phyloP scores from a whole-genome alignment of 805 yeast genomes.

The Teunomyces tritomae region DNA sequence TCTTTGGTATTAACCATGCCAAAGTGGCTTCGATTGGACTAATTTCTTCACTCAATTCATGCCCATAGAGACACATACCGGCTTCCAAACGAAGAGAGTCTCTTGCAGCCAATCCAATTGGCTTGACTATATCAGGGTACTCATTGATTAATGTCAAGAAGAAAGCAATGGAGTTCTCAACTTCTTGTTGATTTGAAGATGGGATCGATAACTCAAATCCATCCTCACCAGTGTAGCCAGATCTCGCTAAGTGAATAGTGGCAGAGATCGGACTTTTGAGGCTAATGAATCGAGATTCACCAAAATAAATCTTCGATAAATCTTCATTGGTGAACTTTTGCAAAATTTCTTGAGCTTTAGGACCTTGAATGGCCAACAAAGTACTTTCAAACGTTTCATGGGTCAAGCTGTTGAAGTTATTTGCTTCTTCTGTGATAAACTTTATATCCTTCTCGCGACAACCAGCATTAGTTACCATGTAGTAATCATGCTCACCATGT shows the following conservation, averaged over 20 bases:
- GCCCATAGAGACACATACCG: constrained; percentile 97
- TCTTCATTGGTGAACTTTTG: constrained; percentile 60
- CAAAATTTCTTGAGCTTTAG: constrained; percentile 67
- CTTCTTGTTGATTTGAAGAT: constrained; percentile 35
- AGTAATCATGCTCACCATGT: constrained; percentile 70
- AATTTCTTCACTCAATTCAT: constrained; percentile 73
- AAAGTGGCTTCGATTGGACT: constrained; percentile 90
- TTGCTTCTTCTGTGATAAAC: constrained; percentile 57
- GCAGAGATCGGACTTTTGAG: background rate
- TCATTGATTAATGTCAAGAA: constrained; percentile 57
- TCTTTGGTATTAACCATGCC: constrained; percentile 85
- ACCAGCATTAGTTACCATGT: constrained; percentile 95
- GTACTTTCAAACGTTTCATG: constrained; percentile 61
- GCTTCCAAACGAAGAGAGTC: constrained; percentile 95
- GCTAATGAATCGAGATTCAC: constrained; percentile 50
- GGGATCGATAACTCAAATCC: constrained; percentile 92
- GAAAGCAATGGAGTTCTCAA: constrained; percentile 51
- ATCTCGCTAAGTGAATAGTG: constrained; percentile 76
- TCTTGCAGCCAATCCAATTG: constrained; percentile 97
- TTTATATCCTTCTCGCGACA: constrained; percentile 77
- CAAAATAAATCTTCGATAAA: constrained; percentile 67
- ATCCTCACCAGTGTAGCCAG: constrained; percentile 98
- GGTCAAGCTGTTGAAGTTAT: constrained; percentile 34
- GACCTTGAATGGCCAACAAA: constrained; percentile 91
- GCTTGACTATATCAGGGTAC: constrained; percentile 57